Percentiles rank a stretch among this genome's conserved stretches.
These are phyloP conservation scores for Scopulariopsis brevicaulis DNA, from an alignment of 2,329 filamentous ascomycete genomes.

Conservation along the genomic window DNA sequence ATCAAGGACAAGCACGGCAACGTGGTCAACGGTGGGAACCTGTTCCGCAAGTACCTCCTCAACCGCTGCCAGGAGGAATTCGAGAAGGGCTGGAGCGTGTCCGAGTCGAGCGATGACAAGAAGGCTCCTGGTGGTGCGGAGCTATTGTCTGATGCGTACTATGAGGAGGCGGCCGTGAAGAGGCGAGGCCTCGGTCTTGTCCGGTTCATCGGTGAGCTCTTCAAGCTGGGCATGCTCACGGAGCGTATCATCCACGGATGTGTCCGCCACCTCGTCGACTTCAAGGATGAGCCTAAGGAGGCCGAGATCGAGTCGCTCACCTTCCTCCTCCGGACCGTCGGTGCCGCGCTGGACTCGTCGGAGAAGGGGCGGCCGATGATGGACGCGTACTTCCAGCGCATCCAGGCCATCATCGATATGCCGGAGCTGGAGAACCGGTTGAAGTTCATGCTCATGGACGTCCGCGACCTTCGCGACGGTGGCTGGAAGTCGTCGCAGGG, in stretches of 20 bases:
- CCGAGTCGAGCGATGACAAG: conserved; percentile 46
- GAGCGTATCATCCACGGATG: conserved; percentile 99
- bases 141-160: conserved; percentile 94
- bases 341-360: conserved; percentile 69
- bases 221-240: conserved; percentile 97
- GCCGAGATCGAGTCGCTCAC: conserved; percentile 92
- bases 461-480: conserved; percentile 68
- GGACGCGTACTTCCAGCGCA: conserved; percentile 87
- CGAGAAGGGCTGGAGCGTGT: conserved; percentile 94
- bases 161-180: conserved; percentile 85
- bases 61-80: conserved; percentile 99
- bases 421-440: conserved; percentile 77
- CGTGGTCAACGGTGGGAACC: conserved; percentile 78
- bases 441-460: conserved; percentile 93
- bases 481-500: conserved; percentile 80
- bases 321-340: conserved; percentile 86
- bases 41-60: conserved; percentile 97
- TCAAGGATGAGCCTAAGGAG: conserved; percentile 85
- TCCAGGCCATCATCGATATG: conserved; percentile 69
- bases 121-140: conserved; percentile 52
- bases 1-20: conserved; percentile 85
- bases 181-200: conserved; percentile 94
- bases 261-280: conserved; percentile 93
- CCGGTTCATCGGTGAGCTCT: conserved; percentile 97
- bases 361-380: conserved; percentile 81